Conservation (phyloP, 148 eudicot species). For the Rhododendron ovatum region DNA sequence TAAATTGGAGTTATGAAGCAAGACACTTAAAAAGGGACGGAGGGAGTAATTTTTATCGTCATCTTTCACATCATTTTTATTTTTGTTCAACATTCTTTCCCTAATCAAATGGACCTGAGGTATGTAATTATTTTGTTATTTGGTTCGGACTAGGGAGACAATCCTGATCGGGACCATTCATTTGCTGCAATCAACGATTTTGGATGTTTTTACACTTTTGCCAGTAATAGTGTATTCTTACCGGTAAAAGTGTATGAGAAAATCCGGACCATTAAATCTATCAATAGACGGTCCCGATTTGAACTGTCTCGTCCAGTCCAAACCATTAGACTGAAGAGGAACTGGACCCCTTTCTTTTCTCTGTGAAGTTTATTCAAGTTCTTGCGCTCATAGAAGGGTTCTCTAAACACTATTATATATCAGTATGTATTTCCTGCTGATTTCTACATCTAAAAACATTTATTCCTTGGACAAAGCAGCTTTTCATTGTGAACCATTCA, state of each 20-base stretch:
- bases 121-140: background rate
- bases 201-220: background rate
- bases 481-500: background rate
- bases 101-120: background rate
- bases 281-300: background rate
- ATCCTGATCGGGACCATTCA: background rate
- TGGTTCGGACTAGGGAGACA: background rate
- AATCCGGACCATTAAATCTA: background rate
- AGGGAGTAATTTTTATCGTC: no score
- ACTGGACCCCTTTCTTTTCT: background rate
- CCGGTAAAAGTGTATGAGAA: no score
- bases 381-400: background rate
- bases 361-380: background rate
- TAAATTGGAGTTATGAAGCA: no score
- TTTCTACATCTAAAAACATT: background rate
- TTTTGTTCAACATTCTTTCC: background rate
- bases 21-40: no score
- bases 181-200: background rate
- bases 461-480: background rate
- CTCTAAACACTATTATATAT: background rate
- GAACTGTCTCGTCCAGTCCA: background rate
- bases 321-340: background rate
- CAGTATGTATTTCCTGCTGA: background rate
- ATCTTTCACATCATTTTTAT: background rate
- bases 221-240: no score